Percentiles rank a stretch among this genome's conserved stretches.
These are phyloP conservation scores for Avena insularis DNA, from an alignment of 176 grass and related monocot genomes.

Conservation along the genomic window DNA sequence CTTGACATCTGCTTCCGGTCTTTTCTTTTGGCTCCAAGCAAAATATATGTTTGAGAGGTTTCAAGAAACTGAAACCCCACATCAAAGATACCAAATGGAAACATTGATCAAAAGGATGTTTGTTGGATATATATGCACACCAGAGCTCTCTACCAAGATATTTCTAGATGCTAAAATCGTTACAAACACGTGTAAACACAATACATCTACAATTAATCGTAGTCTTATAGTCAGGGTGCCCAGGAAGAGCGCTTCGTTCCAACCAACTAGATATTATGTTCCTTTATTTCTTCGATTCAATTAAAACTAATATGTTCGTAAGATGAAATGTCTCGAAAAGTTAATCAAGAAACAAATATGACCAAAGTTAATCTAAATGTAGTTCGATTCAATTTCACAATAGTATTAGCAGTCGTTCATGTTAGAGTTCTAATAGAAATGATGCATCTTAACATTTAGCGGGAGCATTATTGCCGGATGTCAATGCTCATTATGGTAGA, in stretches of 20 bases:
- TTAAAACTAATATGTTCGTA: not conserved
- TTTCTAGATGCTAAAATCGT: not conserved
- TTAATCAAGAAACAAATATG: too few species aligned
- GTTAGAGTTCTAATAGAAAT: not conserved
- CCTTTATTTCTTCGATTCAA: not conserved
- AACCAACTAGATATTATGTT: not conserved
- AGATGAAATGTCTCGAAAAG: not conserved
- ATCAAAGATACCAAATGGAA: not conserved
- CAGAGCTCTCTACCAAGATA: not conserved
- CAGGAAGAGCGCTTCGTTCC: not conserved
- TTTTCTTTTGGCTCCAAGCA: not conserved
- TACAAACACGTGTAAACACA: not conserved
- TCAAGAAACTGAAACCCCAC: not conserved
- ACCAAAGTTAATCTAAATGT: too few species aligned
- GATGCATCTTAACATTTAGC: not conserved
- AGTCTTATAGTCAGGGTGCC: not conserved
- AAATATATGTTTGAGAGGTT: not conserved
- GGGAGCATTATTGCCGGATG: not conserved
- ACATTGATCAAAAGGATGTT: not conserved
- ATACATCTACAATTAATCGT: not conserved
- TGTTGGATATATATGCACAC: not conserved
- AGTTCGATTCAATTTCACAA: too few species aligned
- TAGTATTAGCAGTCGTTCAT: not conserved
- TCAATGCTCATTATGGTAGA: not conserved
- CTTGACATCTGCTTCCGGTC: not conserved